phyloP scores from a whole-genome alignment of 176 grass and related monocot species.

The Ampelocalamus luodianensis region DNA sequence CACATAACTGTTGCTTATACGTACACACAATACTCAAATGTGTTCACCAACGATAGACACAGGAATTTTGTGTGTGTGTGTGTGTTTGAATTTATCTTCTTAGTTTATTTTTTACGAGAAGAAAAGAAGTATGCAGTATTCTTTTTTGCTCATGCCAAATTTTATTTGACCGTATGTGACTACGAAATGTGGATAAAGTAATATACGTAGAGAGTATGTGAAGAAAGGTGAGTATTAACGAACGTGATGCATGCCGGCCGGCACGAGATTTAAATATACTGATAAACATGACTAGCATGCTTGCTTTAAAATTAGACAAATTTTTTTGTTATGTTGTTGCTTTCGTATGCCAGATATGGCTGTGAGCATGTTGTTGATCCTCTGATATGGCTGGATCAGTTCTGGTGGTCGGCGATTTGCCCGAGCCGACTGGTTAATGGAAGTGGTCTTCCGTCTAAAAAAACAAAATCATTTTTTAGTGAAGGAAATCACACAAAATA shows the following conservation, averaged over 20 bases:
- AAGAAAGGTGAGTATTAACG: conserved; percentile 34
- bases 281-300: background rate
- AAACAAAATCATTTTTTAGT: background rate
- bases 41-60: background rate
- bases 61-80: too few relatives aligned
- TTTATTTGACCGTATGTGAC: background rate
- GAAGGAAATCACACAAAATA: background rate
- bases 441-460: too few relatives aligned
- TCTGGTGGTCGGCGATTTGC: too few relatives aligned
- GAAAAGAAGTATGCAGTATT: background rate
- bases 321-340: conserved; percentile 8
- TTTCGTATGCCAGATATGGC: background rate
- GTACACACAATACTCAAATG: background rate
- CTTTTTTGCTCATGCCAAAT: background rate
- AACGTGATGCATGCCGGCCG: conserved; percentile 13
- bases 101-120: background rate
- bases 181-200: background rate
- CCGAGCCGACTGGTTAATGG: too few relatives aligned
- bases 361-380: background rate
- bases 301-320: background rate
- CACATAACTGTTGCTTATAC: background rate
- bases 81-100: background rate
- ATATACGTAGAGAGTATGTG: background rate
- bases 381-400: too few relatives aligned
- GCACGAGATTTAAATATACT: background rate